Evolutionary conservation across 441 rosid genomes (phyloP).

Genomic region (Bocquillonia castaneifolia): DNA sequence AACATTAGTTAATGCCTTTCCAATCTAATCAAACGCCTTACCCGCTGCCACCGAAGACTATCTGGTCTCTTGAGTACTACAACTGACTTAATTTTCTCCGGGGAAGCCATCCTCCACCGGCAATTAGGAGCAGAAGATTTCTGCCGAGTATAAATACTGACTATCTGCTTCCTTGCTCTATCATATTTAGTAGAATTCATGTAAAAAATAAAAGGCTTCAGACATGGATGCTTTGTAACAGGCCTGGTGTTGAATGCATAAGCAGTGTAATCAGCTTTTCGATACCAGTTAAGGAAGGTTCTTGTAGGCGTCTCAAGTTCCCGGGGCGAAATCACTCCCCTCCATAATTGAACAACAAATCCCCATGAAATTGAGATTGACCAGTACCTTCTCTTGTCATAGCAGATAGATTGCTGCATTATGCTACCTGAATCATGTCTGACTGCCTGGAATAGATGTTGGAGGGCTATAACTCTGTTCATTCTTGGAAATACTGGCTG

Average conservation of each 20-base stretch:
- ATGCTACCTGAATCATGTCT: slow-evolving; percentile 66
- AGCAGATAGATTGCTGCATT: slow-evolving; percentile 84
- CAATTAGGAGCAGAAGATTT: slow-evolving; percentile 44
- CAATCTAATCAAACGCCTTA: slow-evolving; percentile 10
- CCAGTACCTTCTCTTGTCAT: slow-evolving; percentile 53
- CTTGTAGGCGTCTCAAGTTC: slow-evolving; percentile 86
- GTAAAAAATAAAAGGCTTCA: slow-evolving; percentile 61
- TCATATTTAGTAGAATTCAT: slow-evolving; percentile 49
- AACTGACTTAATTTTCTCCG: slow-evolving; percentile 44
- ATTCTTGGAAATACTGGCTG: slow-evolving; percentile 62
- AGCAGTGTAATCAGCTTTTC: slow-evolving; percentile 68
- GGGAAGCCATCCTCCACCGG: slow-evolving; percentile 66
- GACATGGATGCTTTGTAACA: slow-evolving; percentile 66
- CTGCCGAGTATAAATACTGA: slow-evolving; percentile 46
- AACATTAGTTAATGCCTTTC: background rate
- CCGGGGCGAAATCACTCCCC: slow-evolving; percentile 71
- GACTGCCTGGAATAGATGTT: slow-evolving; percentile 53
- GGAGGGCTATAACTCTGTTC: slow-evolving; percentile 48
- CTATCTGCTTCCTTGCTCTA: slow-evolving; percentile 42
- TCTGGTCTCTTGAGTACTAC: slow-evolving; percentile 67
- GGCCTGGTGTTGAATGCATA: slow-evolving; percentile 87
- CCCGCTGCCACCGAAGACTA: slow-evolving; percentile 62
- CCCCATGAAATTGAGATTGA: slow-evolving; percentile 84
- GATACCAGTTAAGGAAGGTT: slow-evolving; percentile 79
- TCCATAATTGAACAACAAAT: slow-evolving; percentile 61